Evolutionary conservation across 805 yeast genomes (phyloP).

Genomic region (Yarrowia phangngaensis): DNA sequence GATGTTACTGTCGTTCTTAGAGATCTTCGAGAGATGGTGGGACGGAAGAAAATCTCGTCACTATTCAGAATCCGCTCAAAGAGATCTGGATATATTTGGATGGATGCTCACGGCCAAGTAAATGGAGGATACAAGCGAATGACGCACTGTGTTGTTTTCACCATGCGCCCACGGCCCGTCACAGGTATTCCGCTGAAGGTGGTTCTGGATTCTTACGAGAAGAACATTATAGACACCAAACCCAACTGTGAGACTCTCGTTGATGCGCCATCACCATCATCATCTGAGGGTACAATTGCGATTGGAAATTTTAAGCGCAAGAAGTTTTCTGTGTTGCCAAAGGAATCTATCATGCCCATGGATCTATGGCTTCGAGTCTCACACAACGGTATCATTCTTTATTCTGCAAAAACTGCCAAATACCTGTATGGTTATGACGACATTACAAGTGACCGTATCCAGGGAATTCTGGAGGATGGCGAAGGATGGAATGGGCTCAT

Average conservation of each 20-base stretch:
- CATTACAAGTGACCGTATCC: not conserved
- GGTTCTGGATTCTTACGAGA: constrained; percentile 1
- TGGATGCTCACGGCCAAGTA: constrained; percentile 17
- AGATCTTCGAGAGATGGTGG: constrained; percentile 3
- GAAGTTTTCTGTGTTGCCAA: constrained; percentile 19
- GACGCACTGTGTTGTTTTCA: constrained; percentile 15
- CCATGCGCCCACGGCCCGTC: constrained; percentile 1
- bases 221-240: constrained; percentile 19
- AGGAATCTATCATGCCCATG: constrained; percentile 15
- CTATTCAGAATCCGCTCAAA: constrained; percentile 20
- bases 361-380: constrained; percentile 26
- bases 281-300: constrained; percentile 17
- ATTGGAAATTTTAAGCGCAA: constrained; percentile 15
- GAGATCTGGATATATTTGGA: constrained; percentile 17
- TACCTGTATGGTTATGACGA: constrained; percentile 13
- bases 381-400: constrained; percentile 15
- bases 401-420: constrained; percentile 7
- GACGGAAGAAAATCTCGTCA: not conserved
- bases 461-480: not conserved
- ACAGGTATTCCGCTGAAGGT: constrained; percentile 9
- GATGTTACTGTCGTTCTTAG: constrained; percentile 20
- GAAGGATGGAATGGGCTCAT: constrained; percentile 9
- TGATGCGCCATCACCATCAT: constrained; percentile 6
- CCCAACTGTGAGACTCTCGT: constrained; percentile 15
- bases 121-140: constrained; percentile 14